phyloP scores from a whole-genome alignment of 108 stramenopile genomes.

The Skeletonema potamos region DNA sequence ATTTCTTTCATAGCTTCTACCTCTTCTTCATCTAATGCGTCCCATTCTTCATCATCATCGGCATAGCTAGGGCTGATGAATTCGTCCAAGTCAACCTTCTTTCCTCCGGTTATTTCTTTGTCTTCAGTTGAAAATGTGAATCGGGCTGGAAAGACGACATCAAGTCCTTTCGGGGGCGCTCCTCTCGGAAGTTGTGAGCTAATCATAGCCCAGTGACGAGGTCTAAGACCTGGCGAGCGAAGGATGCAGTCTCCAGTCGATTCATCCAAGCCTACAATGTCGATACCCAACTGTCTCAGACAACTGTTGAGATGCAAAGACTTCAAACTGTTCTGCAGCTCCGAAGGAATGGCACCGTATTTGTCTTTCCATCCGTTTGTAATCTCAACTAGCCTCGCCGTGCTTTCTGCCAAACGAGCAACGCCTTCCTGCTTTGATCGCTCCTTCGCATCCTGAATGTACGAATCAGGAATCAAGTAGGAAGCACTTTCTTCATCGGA shows the following conservation, averaged over 20 bases:
- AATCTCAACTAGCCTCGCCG: constrained; percentile 64
- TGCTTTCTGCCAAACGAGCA: constrained; percentile 82
- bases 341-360: constrained; percentile 71
- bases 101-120: constrained; percentile 64
- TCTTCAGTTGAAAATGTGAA: constrained; percentile 64
- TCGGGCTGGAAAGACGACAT: constrained; percentile 74
- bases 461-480: constrained; percentile 65
- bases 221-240: constrained; percentile 81
- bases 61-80: constrained; percentile 55
- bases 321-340: constrained; percentile 73
- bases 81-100: constrained; percentile 59
- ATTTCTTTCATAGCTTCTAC: constrained; percentile 85
- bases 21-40: constrained; percentile 84
- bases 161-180: constrained; percentile 63
- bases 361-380: constrained; percentile 79
- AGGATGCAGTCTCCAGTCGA: constrained; percentile 70
- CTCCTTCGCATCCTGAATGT: constrained; percentile 60
- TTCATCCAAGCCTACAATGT: constrained; percentile 67
- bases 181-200: constrained; percentile 57
- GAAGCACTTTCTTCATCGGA: constrained; percentile 23
- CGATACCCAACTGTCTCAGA: constrained; percentile 79
- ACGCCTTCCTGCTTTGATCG: constrained; percentile 57
- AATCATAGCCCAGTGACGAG: constrained; percentile 81
- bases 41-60: constrained; percentile 80
- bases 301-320: constrained; percentile 85